These are phyloP conservation scores for Kentomonas sorsogonicus DNA, from an alignment of 208 protist genomes.

Conservation along the genomic window DNA sequence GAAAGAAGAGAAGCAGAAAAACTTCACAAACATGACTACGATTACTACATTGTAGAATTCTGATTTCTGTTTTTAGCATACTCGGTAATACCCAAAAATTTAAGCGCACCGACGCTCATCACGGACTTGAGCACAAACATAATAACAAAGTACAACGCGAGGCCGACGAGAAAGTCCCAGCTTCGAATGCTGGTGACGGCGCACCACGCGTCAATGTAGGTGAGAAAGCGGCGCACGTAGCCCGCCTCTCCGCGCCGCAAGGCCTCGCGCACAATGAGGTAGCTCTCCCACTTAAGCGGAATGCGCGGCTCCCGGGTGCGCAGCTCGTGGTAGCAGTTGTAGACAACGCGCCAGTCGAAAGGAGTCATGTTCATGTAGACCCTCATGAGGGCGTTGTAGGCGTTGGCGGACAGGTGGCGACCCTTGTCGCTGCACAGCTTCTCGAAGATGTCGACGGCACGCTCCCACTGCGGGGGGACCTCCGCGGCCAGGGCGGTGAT, in stretches of 20 bases:
- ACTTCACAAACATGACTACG: neutral
- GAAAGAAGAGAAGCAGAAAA: neutral
- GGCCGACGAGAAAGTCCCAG: constrained; percentile 41
- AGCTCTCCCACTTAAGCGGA: constrained; percentile 77
- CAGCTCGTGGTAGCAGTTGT: constrained; percentile 87
- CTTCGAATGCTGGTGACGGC: constrained; percentile 55
- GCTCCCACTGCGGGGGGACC: constrained; percentile 72
- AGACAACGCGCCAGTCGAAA: constrained; percentile 87
- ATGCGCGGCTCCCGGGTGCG: constrained; percentile 57
- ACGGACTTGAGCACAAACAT: constrained; percentile 57
- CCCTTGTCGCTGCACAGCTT: constrained; percentile 46
- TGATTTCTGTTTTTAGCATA: constrained; percentile 2
- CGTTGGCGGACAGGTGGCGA: constrained; percentile 38
- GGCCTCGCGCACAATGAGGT: constrained; percentile 63
- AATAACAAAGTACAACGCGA: constrained; percentile 37
- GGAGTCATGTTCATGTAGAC: constrained; percentile 87
- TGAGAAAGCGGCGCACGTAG: constrained; percentile 49
- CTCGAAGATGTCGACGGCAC: constrained; percentile 80
- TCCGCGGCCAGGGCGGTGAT: constrained; percentile 61
- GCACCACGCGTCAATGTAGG: constrained; percentile 82
- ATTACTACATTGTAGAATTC: neutral
- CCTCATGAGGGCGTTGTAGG: constrained; percentile 82
- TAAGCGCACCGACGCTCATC: constrained; percentile 16
- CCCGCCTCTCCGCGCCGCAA: constrained; percentile 55
- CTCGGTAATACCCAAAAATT: constrained; percentile 13